Evolutionary conservation across 208 protist genomes (phyloP).

Genomic region (Crithidia brevicula): DNA sequence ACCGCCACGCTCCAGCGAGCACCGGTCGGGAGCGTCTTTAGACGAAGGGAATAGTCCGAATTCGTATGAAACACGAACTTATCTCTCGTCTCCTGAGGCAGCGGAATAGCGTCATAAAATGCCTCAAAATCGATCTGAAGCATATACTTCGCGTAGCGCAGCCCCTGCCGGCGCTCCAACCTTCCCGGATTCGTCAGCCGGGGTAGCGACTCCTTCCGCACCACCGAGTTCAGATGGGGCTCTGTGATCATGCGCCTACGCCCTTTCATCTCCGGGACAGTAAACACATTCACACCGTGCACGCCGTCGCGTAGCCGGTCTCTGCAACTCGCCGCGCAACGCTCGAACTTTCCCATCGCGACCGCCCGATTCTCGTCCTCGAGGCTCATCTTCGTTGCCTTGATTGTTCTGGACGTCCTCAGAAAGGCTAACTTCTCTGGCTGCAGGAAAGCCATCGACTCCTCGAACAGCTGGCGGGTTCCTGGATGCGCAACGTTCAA

Average conservation of each 20-base stretch:
- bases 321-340: neutral
- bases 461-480: neutral
- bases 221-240: neutral
- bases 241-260: neutral
- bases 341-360: neutral
- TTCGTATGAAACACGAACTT: neutral
- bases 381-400: neutral
- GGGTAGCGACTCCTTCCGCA: neutral
- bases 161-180: neutral
- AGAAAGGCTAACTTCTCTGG: neutral
- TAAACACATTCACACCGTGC: neutral
- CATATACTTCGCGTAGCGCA: neutral
- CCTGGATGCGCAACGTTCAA: neutral
- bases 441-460: neutral
- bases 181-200: neutral
- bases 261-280: neutral
- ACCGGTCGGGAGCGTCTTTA: neutral
- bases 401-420: neutral
- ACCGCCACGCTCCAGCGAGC: slow-evolving; percentile 5
- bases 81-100: neutral
- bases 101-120: neutral
- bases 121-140: slow-evolving; percentile 2
- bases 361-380: neutral
- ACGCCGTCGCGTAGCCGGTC: neutral
- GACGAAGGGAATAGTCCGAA: neutral